A percentile compares a stretch with the other conserved stretches of the same genome.
phyloP scores from a whole-genome alignment of 495 filamentous ascomycete species.

The Hypoxylon crocopeplum region DNA sequence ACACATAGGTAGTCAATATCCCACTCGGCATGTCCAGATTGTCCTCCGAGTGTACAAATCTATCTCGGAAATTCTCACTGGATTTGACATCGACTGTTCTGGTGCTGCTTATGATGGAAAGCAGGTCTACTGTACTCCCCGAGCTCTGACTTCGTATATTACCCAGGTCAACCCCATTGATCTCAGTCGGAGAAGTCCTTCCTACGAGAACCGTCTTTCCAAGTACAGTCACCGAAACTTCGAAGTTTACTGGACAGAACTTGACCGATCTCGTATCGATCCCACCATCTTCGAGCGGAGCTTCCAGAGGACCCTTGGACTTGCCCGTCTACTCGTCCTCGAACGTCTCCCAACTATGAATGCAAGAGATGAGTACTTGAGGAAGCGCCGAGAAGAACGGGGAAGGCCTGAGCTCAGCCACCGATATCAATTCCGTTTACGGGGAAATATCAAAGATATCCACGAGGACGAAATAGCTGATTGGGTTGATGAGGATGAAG shows the following conservation, averaged over 20 bases:
- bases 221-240: slow-evolving; percentile 87
- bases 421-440: slow-evolving; percentile 40
- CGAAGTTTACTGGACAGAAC: slow-evolving; percentile 75
- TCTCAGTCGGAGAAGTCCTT: slow-evolving; percentile 77
- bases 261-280: slow-evolving; percentile 76
- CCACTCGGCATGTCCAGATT: slow-evolving; percentile 80
- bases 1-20: slow-evolving; percentile 70
- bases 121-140: slow-evolving; percentile 75
- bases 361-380: slow-evolving; percentile 70
- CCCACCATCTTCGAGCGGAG: slow-evolving; percentile 85
- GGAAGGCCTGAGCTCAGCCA: slow-evolving; percentile 60
- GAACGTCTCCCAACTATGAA: slow-evolving; percentile 72
- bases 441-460: slow-evolving; percentile 72
- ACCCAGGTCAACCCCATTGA: slow-evolving; percentile 83
- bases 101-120: slow-evolving; percentile 80
- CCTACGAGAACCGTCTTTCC: slow-evolving; percentile 85
- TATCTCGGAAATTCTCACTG: slow-evolving; percentile 79
- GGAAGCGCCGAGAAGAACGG: slow-evolving; percentile 70
- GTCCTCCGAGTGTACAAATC: slow-evolving; percentile 85
- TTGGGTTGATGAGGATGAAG: slow-evolving; percentile 75
- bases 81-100: slow-evolving; percentile 85
- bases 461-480: slow-evolving; percentile 81
- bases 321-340: slow-evolving; percentile 81
- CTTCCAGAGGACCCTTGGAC: slow-evolving; percentile 73
- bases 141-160: slow-evolving; percentile 74